phyloP scores from a whole-genome alignment of 148 eudicot genomes.

The Chenopodium quinoa region DNA sequence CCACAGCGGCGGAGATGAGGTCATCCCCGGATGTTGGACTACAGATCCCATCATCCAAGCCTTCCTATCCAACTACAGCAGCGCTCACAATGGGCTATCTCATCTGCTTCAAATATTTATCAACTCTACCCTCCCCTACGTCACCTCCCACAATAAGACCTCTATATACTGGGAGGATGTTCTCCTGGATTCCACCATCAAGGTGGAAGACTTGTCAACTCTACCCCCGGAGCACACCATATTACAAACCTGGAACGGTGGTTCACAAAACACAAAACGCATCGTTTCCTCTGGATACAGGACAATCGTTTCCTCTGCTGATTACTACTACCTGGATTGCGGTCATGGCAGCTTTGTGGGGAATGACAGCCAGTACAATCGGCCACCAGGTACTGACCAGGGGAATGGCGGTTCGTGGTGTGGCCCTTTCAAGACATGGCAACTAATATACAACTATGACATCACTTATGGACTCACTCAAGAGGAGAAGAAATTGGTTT shows the following conservation, averaged over 20 bases:
- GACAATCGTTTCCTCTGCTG: slow-evolving; percentile 72
- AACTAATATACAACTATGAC: slow-evolving; percentile 75
- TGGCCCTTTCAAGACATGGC: slow-evolving; percentile 93
- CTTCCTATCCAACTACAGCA: slow-evolving; percentile 38
- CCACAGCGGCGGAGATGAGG: slow-evolving; percentile 81
- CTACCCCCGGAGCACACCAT: slow-evolving; percentile 63
- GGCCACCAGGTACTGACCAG: slow-evolving; percentile 48
- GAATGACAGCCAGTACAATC: slow-evolving; percentile 57
- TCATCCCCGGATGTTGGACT: slow-evolving; percentile 81
- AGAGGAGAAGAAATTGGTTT: slow-evolving; percentile 57
- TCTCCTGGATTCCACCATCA: slow-evolving; percentile 45
- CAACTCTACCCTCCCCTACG: slow-evolving; percentile 60
- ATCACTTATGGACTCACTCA: slow-evolving; percentile 58
- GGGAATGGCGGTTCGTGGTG: slow-evolving; percentile 91
- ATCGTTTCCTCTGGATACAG: slow-evolving; percentile 70
- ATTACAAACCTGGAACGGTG: slow-evolving; percentile 79
- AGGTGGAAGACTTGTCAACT: slow-evolving; percentile 37
- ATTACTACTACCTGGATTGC: slow-evolving; percentile 84
- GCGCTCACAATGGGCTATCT: slow-evolving; percentile 42
- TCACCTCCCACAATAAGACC: slow-evolving; percentile 55
- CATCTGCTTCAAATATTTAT: slow-evolving; percentile 66
- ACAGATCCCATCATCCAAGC: slow-evolving; percentile 59
- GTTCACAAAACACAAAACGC: slow-evolving; percentile 60
- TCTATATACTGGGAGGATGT: slow-evolving; percentile 94
- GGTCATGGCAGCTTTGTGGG: slow-evolving; percentile 88